Evolutionary conservation across 164 flowering plant genomes (phyloP).

Genomic region (Sedum album): DNA sequence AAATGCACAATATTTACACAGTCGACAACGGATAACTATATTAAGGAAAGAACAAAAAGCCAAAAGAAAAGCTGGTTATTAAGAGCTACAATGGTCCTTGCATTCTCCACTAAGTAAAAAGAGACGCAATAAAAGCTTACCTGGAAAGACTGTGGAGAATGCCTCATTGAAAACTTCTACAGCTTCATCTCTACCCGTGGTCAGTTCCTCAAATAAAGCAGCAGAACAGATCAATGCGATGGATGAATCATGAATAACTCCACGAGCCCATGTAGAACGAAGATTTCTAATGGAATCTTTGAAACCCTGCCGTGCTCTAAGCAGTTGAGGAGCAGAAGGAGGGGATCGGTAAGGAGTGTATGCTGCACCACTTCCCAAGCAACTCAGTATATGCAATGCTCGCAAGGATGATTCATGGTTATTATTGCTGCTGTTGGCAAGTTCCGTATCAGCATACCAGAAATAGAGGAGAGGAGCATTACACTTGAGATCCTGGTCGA

Average conservation of each 20-base stretch:
- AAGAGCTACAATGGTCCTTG: not conserved
- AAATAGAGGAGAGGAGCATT: conserved; percentile 57
- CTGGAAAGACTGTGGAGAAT: conserved; percentile 81
- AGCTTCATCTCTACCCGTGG: conserved; percentile 56
- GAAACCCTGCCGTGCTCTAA: conserved; percentile 90
- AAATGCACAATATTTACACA: not conserved
- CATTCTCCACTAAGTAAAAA: not conserved
- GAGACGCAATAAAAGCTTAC: conserved; percentile 20
- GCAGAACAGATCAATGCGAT: conserved; percentile 75
- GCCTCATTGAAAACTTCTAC: conserved; percentile 53
- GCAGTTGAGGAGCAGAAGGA: conserved; percentile 58
- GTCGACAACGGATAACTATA: not conserved
- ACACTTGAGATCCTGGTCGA: conserved; percentile 53
- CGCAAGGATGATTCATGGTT: conserved; percentile 41
- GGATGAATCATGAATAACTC: conserved; percentile 55
- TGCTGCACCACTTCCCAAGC: conserved; percentile 62
- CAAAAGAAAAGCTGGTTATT: not conserved
- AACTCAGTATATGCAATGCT: conserved; percentile 66
- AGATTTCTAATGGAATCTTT: conserved; percentile 49
- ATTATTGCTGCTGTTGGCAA: conserved; percentile 24
- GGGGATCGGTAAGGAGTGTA: conserved; percentile 56
- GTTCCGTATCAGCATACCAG: conserved; percentile 90
- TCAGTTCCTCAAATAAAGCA: conserved; percentile 77
- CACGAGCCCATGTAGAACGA: conserved; percentile 58
- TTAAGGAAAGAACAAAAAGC: not conserved